Evolutionary conservation across 2,329 filamentous ascomycete genomes (phyloP).

Genomic region (Pseudocercospora pini-densiflorae): DNA sequence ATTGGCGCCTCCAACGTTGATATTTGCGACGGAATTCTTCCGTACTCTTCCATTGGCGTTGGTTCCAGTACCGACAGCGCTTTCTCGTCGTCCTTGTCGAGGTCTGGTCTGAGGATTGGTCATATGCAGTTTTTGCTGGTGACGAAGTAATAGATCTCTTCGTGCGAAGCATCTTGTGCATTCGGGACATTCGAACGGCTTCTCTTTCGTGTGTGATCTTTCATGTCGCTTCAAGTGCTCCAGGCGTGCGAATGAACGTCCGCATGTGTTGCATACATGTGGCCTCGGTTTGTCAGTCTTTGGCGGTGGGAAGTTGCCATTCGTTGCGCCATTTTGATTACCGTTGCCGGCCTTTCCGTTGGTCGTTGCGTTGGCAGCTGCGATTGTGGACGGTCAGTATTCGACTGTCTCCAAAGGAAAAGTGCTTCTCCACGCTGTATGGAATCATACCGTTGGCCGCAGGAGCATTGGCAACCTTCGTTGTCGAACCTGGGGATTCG

Average conservation of each 20-base stretch:
- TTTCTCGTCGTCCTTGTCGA: constrained; percentile 82
- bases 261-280: constrained; percentile 90
- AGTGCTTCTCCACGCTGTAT: not conserved
- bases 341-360: constrained; percentile 5
- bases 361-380: constrained; percentile 24
- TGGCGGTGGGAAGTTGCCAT: constrained; percentile 69
- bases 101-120: constrained; percentile 86
- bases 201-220: constrained; percentile 97
- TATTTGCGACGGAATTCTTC: constrained; percentile 85
- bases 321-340: constrained; percentile 26
- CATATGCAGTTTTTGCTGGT: constrained; percentile 98
- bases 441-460: constrained; percentile 27
- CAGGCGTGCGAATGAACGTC: constrained; percentile 88
- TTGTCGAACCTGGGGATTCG: constrained; percentile 30
- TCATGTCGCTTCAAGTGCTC: constrained; percentile 98
- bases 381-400: not conserved
- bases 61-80: constrained; percentile 72
- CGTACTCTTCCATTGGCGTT: constrained; percentile 75
- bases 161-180: constrained; percentile 94
- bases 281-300: constrained; percentile 98
- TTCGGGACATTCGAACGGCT: constrained; percentile 96
- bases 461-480: constrained; percentile 17
- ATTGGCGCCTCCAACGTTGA: constrained; percentile 53
- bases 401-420: not conserved
- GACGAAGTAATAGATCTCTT: constrained; percentile 85